A percentile compares a stretch with the other conserved stretches of the same genome.
phyloP scores from a whole-genome alignment of 1,284 basidiomycete genomes.

The Ustilago sp. region DNA sequence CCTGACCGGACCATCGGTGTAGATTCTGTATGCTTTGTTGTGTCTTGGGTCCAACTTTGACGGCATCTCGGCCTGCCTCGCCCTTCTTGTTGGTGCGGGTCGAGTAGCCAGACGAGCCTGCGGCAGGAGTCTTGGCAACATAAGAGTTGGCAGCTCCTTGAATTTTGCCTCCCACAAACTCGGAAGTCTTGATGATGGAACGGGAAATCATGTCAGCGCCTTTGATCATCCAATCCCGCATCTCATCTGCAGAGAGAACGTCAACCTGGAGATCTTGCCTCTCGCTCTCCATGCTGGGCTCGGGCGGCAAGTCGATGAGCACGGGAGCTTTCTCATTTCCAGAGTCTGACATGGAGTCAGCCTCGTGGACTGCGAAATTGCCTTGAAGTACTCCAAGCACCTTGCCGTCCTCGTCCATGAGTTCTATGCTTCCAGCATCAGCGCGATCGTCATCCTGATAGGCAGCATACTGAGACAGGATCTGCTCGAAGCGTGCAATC shows the following conservation, averaged over 20 bases:
- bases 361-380: conserved; percentile 43
- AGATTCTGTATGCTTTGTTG: conserved; percentile 30
- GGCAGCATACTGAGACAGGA: conserved; percentile 57
- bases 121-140: conserved; percentile 34
- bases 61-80: conserved; percentile 25
- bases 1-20: conserved; percentile 43
- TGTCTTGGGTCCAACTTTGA: conserved; percentile 36
- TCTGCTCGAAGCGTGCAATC: conserved; percentile 46
- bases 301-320: conserved; percentile 52
- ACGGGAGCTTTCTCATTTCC: conserved; percentile 61
- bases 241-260: conserved; percentile 39
- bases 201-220: conserved; percentile 62
- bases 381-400: conserved; percentile 52
- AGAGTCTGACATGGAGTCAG: conserved; percentile 40
- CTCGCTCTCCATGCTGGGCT: conserved; percentile 27
- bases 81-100: conserved; percentile 33
- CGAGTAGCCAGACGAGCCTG: conserved; percentile 28
- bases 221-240: conserved; percentile 53
- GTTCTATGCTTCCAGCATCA: conserved; percentile 51
- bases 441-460: conserved; percentile 47
- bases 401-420: conserved; percentile 59
- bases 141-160: conserved; percentile 58
- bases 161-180: conserved; percentile 53
- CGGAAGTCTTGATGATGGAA: conserved; percentile 62
- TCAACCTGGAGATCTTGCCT: conserved; percentile 40